Evolutionary conservation across 2,329 filamentous ascomycete species (phyloP), one percentile per base, ranked within the genome.

Genomic region (Fusarium pseudonygamai): DNA sequence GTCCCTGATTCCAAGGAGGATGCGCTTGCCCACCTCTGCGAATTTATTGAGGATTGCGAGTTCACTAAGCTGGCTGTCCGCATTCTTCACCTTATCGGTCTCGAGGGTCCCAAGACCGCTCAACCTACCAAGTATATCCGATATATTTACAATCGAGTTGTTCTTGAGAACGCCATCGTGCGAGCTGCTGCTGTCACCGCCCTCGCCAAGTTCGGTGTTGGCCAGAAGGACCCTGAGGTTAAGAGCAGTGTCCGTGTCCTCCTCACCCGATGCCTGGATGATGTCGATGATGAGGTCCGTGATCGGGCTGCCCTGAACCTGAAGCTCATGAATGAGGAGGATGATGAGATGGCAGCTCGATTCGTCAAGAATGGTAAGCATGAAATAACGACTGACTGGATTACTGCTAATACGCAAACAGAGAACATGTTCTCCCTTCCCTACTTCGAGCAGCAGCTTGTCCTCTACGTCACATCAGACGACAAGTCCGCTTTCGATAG

Each of bases 31-130:
- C 96, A 98, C 80, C 90, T 99, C 28, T 98, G 96, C 85, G 96
- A 99, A 82, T 99, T 99, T 81, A 99, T 99, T 74, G 96, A 99
- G 84, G 96, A 99, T 82, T 99, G 96, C 85, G 96, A 99, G 82
- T 99, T 98, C 83, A 98, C 96, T 34, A 99, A 99, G 85, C 88
- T 99, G 71, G 96, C 96, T 36, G 96, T 99, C 53, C 92, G 96
- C 68, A 97, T 99, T 77, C 86, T 99, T 62, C 96, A 99, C 83
- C 89, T 99, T 26, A 92, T 99, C 47, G 96, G 96, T 78, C 88
- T 96, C 34, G 96, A 99, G 85, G 96, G 96, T 1, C 96, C 96
- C 72, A 97, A 96, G 85, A 98, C 96, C 7, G 92, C 93, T 22
- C 94, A 98, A 78, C 96, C 96, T 1, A 98, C 96, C 64, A 98